Evolutionary conservation across 228 moss, liverwort and hornwort species (phyloP).

Genomic region (Sphagnum fallax): DNA sequence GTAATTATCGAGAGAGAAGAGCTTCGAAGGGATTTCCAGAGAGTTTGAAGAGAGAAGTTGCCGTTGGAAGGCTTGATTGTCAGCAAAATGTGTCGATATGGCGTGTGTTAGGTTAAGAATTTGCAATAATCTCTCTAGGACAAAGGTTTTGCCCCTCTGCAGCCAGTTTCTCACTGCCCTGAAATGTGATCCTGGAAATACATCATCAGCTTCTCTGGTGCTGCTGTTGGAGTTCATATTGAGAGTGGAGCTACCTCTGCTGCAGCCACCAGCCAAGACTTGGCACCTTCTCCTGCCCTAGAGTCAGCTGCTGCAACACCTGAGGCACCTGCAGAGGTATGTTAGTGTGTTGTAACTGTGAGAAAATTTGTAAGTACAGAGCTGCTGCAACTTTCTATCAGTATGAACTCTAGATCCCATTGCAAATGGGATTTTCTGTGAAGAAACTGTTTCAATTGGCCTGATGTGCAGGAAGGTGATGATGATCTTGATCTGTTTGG

Average conservation of each 20-base stretch:
- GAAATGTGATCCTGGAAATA: no score
- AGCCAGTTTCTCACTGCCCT: no score
- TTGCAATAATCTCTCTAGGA: not conserved
- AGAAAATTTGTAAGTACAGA: constrained; percentile 1
- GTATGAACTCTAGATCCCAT: no score
- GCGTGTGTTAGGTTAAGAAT: constrained; percentile 34
- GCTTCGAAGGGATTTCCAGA: no score
- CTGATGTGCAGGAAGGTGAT: constrained; percentile 31
- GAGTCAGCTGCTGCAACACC: constrained; percentile 1
- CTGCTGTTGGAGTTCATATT: constrained; percentile 40
- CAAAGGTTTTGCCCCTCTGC: no score
- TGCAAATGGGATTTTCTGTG: no score
- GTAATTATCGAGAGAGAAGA: no score
- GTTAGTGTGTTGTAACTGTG: not conserved
- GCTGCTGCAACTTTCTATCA: not conserved
- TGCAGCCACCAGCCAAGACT: constrained; percentile 6
- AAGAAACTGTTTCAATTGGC: no score
- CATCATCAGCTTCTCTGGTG: constrained; percentile 17
- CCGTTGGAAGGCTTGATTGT: no score
- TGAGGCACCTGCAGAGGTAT: constrained; percentile 6
- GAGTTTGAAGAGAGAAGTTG: no score
- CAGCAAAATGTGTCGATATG: no score
- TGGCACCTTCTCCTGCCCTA: constrained; percentile 8
- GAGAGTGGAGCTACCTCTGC: constrained; percentile 36
- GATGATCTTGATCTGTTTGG: constrained; percentile 47